phyloP scores from a whole-genome alignment of 768 basidiomycete genomes.

The Cyclocybe aegerita region DNA sequence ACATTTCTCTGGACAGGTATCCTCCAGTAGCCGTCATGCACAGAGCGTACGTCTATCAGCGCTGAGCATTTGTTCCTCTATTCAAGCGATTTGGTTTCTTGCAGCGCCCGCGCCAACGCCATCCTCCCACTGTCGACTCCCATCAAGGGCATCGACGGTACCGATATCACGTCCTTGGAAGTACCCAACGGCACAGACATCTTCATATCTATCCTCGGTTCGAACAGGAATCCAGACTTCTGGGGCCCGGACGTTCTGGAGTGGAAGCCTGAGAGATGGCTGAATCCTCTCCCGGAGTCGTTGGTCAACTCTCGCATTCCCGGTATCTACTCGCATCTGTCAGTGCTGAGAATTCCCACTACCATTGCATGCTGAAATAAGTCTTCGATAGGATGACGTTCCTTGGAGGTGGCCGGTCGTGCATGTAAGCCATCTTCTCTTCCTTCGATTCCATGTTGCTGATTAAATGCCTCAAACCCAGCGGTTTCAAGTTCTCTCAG shows the following conservation, averaged over 20 bases:
- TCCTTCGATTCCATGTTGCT: neutral
- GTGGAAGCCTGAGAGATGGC: conserved; percentile 55
- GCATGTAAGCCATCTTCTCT: neutral
- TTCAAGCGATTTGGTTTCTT: neutral
- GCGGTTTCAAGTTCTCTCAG: conserved; percentile 55
- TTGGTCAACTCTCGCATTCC: conserved; percentile 37
- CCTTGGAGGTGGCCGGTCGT: conserved; percentile 14
- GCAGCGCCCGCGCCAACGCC: conserved; percentile 27
- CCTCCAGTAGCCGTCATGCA: conserved; percentile 17
- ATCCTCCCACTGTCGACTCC: conserved; percentile 42
- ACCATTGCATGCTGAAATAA: neutral
- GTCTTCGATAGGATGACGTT: conserved; percentile 15
- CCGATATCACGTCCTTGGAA: conserved; percentile 29
- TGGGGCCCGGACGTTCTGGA: conserved; percentile 46
- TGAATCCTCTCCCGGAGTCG: conserved; percentile 32
- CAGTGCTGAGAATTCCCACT: conserved; percentile 4
- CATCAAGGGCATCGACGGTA: conserved; percentile 36
- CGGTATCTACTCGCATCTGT: conserved; percentile 46
- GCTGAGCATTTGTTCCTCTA: conserved; percentile 2
- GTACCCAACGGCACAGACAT: conserved; percentile 39
- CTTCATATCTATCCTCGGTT: conserved; percentile 30
- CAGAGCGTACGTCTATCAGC: conserved; percentile 10
- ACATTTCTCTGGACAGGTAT: conserved; percentile 10
- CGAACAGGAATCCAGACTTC: conserved; percentile 36
- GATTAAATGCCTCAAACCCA: conserved; percentile 40